Base-by-base conservation (phyloP, 2,329 filamentous ascomycete species). In the Hymenoscyphus albidus region DNA sequence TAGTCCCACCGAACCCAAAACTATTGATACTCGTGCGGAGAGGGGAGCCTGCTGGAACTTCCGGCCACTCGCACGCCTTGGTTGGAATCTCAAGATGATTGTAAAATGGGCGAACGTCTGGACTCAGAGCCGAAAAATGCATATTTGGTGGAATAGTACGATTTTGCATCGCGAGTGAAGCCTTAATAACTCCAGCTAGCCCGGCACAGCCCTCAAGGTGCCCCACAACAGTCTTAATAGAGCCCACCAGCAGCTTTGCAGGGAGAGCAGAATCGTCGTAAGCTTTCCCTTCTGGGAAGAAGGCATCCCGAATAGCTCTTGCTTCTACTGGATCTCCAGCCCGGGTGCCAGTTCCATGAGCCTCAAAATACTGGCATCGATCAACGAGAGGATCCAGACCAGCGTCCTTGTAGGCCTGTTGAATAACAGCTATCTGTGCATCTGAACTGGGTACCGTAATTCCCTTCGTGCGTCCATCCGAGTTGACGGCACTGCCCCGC, bases 401-500 rank as follows among this genome's bases (percentile, higher is more conserved):
- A 0, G 81, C 74, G 3, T 71, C 74, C 1, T 40, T 55, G 68
- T 85, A 85, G 0, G 80, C 80, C 13, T 75, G 72, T 59, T 73
- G 73, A 63, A 84, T 84, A 0, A 83, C 70, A 0, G 59, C 64
- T 0, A 76, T 73, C 67, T 85, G 83, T 0, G 81, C 78, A 2
- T 69, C 63, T 0, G 75, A 71, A 60, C 76, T 85, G 0, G 85
- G 85, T 74, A 84, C 78, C 0, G 84, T 86, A 66, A 87, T 82
- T 6, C 48, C 48, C 18, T 70, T 75, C 56, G 67, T 83, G 78
- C 40, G 74, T 76, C 68, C 66, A 64, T 82, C 86, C 62, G 84
- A 81, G 65, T 86, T 87, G 42, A 83, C 78, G 16, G 64, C 64
- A n/a, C 64, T 67, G 31, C 64, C 67, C 16, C 83, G 79, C 61